phyloP scores from a whole-genome alignment of 148 eudicot species.

The Nyssa sinensis region DNA sequence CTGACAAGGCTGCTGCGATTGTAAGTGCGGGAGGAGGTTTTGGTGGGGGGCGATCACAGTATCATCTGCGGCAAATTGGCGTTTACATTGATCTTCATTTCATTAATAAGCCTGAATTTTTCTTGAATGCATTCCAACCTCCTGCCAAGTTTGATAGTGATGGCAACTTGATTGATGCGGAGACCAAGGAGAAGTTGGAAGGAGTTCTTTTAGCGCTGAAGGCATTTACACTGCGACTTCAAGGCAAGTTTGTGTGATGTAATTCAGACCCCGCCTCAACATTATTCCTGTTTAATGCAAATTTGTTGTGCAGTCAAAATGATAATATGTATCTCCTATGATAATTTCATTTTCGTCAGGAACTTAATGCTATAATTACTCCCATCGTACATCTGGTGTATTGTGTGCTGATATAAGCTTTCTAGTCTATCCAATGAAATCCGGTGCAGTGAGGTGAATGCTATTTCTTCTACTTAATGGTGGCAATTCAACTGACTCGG shows the following conservation, averaged over 20 bases:
- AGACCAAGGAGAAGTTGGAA: slow-evolving; percentile 46
- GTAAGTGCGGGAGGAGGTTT: slow-evolving; percentile 67
- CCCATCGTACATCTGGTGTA: too few relatives aligned
- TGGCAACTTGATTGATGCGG: slow-evolving; percentile 69
- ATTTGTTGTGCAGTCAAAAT: too few relatives aligned
- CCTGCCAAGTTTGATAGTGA: slow-evolving; percentile 72
- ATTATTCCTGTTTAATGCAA: not conserved
- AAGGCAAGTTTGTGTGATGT: slow-evolving; percentile 24
- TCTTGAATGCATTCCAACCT: slow-evolving; percentile 53
- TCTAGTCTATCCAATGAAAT: too few relatives aligned
- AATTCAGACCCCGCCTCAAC: not conserved
- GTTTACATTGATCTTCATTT: slow-evolving; percentile 79
- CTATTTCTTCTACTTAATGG: too few relatives aligned
- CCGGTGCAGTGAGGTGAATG: too few relatives aligned
- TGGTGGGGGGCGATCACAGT: slow-evolving; percentile 72
- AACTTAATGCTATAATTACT: too few relatives aligned
- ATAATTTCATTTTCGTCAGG: too few relatives aligned
- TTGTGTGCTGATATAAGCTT: too few relatives aligned
- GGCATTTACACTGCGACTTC: slow-evolving; percentile 53
- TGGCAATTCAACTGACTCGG: too few relatives aligned
- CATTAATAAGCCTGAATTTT: slow-evolving; percentile 85
- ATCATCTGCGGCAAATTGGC: slow-evolving; percentile 82
- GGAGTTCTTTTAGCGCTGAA: slow-evolving; percentile 56
- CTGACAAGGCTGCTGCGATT: slow-evolving; percentile 73
- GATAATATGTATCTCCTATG: too few relatives aligned